These are phyloP conservation scores for Galerina sulciceps DNA, from an alignment of 768 basidiomycete genomes.

Conservation along the genomic window DNA sequence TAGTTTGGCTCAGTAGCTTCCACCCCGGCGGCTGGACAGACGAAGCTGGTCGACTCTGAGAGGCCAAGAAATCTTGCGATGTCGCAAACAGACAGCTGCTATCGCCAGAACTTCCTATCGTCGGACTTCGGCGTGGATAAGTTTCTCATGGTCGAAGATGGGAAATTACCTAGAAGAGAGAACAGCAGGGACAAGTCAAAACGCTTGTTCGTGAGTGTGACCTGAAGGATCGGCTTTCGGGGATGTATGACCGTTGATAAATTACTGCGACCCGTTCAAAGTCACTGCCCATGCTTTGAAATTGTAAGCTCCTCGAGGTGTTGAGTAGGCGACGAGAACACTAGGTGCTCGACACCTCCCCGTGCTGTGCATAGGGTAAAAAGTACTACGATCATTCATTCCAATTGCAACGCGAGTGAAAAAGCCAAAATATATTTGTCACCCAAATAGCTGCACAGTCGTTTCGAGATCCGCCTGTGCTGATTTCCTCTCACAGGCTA, in stretches of 20 bases:
- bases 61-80: neutral
- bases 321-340: neutral
- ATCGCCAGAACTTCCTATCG: neutral
- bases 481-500: conserved; percentile 1
- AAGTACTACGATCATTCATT: conserved; percentile 4
- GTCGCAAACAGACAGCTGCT: neutral
- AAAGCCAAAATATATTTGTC: neutral
- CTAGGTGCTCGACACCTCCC: neutral
- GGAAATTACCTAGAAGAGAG: conserved; percentile 2
- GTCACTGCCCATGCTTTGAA: too few species aligned
- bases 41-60: neutral
- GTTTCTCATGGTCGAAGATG: neutral
- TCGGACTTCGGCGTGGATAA: neutral
- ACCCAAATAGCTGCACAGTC: neutral
- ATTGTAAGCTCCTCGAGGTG: too few species aligned
- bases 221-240: neutral
- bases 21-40: neutral
- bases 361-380: neutral
- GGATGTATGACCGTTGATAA: neutral
- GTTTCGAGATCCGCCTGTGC: neutral
- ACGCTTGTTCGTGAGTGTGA: neutral
- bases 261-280: too few species aligned
- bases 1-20: neutral
- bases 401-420: neutral
- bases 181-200: neutral